phyloP scores from a whole-genome alignment of 2,329 filamentous ascomycete genomes.

The Colletotrichum cordylinicola region DNA sequence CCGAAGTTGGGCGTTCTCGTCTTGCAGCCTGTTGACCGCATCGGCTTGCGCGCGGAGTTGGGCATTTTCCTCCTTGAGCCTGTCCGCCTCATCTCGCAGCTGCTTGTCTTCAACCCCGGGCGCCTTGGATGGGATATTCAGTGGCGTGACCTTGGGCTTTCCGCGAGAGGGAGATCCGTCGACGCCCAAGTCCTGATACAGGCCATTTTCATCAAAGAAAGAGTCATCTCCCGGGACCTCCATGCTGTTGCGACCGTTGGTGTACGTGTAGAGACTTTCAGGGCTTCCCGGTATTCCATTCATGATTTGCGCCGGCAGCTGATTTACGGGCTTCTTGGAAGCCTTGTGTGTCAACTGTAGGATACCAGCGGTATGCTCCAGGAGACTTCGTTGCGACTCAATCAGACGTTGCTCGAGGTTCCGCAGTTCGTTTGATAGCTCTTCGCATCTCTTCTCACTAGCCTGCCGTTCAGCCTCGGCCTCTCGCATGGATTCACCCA shows the following conservation, averaged over 20 bases:
- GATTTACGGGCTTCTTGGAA: conserved; percentile 58
- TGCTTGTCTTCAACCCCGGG: conserved; percentile 60
- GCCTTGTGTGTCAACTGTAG: conserved; percentile 87
- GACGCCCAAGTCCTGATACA: conserved; percentile 73
- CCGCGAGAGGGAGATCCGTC: conserved; percentile 31
- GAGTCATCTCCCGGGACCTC: conserved; percentile 60
- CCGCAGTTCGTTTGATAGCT: conserved; percentile 81
- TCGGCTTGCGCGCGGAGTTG: conserved; percentile 40
- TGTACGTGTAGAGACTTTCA: conserved; percentile 76
- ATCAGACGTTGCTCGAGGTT: conserved; percentile 78
- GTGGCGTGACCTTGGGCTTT: conserved; percentile 44
- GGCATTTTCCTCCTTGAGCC: conserved; percentile 52
- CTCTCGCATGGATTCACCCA: conserved; percentile 57
- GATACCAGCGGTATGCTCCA: conserved; percentile 92
- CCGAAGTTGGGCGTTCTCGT: conserved; percentile 34
- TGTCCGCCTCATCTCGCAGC: conserved; percentile 53
- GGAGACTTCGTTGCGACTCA: conserved; percentile 74
- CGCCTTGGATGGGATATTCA: conserved; percentile 66
- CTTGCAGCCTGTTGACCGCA: conserved; percentile 32
- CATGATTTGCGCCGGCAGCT: conserved; percentile 36
- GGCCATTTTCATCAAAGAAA: conserved; percentile 78
- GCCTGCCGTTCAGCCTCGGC: conserved; percentile 77
- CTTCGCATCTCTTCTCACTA: conserved; percentile 83
- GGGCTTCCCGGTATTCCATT: conserved; percentile 75
- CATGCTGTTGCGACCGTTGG: conserved; percentile 64